Conservation (phyloP, 2,329 filamentous ascomycete genomes). For the Fusarium albosuccineum region DNA sequence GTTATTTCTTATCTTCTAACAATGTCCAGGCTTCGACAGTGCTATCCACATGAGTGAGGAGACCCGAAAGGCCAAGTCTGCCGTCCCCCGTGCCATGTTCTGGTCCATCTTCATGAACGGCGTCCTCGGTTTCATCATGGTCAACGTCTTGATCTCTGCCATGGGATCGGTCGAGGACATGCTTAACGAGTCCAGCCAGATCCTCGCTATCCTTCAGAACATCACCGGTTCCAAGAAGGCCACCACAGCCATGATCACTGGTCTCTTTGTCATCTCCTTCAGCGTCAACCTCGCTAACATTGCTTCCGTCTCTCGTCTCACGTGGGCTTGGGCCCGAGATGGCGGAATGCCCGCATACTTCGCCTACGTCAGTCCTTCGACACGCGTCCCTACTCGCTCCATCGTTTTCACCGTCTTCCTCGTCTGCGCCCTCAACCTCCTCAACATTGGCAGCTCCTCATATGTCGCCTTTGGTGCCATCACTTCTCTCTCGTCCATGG, state of each 20-base stretch:
- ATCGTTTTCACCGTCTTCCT: conserved; percentile 43
- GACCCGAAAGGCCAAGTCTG: conserved; percentile 43
- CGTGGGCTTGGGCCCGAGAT: conserved; percentile 45
- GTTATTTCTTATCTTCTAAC: neutral
- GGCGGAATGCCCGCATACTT: conserved; percentile 44
- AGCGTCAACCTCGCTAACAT: conserved; percentile 44
- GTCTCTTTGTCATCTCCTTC: conserved; percentile 43
- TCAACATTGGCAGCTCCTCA: conserved; percentile 44
- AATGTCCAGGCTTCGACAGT: conserved; percentile 37
- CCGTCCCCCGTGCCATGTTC: conserved; percentile 44
- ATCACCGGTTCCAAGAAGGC: conserved; percentile 38
- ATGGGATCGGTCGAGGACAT: conserved; percentile 45
- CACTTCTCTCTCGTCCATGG: conserved; percentile 40
- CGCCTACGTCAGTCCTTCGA: conserved; percentile 37
- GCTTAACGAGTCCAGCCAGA: conserved; percentile 37
- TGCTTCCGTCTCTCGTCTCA: conserved; percentile 42
- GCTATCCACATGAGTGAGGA: conserved; percentile 46
- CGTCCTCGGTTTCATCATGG: conserved; percentile 44
- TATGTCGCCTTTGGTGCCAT: conserved; percentile 45
- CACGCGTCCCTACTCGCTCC: conserved; percentile 40
- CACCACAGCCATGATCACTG: conserved; percentile 43
- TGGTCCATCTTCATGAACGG: conserved; percentile 48
- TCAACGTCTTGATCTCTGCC: conserved; percentile 43
- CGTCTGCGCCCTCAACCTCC: conserved; percentile 42
- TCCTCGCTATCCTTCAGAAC: conserved; percentile 38